Evolutionary conservation across 1,284 basidiomycete species (phyloP).

Genomic region (Papiliotrema terrestris): DNA sequence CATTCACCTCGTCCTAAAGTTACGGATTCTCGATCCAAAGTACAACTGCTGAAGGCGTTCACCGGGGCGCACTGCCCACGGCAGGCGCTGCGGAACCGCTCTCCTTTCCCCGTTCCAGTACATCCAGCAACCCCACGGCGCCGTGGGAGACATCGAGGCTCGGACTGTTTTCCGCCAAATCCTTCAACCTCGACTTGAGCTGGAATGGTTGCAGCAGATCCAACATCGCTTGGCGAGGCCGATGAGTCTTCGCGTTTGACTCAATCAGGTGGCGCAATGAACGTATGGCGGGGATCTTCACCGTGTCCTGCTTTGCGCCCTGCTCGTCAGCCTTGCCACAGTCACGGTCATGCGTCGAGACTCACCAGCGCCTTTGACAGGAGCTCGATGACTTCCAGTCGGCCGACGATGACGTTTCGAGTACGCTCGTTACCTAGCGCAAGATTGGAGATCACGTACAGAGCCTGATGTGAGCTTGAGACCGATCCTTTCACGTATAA

Average conservation of each 20-base stretch:
- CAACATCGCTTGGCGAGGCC: constrained; percentile 35
- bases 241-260: constrained; percentile 28
- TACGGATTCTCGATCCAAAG: neutral
- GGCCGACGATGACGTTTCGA: constrained; percentile 25
- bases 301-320: constrained; percentile 22
- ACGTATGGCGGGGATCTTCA: constrained; percentile 40
- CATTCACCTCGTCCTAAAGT: no score
- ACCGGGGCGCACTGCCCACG: neutral
- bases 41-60: neutral
- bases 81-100: neutral
- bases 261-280: constrained; percentile 41
- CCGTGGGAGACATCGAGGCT: constrained; percentile 27
- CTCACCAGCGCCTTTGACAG: constrained; percentile 35
- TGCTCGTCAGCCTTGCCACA: neutral
- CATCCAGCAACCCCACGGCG: constrained; percentile 25
- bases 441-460: constrained; percentile 42
- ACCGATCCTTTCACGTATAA: neutral
- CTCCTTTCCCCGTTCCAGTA: constrained; percentile 29
- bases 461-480: constrained; percentile 9
- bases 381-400: constrained; percentile 33
- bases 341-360: neutral
- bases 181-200: constrained; percentile 28
- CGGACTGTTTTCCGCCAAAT: constrained; percentile 23
- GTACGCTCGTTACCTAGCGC: constrained; percentile 40
- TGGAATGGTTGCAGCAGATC: constrained; percentile 42